Base-by-base conservation (phyloP, 805 yeast species). In the Myxozyma neglecta region DNA sequence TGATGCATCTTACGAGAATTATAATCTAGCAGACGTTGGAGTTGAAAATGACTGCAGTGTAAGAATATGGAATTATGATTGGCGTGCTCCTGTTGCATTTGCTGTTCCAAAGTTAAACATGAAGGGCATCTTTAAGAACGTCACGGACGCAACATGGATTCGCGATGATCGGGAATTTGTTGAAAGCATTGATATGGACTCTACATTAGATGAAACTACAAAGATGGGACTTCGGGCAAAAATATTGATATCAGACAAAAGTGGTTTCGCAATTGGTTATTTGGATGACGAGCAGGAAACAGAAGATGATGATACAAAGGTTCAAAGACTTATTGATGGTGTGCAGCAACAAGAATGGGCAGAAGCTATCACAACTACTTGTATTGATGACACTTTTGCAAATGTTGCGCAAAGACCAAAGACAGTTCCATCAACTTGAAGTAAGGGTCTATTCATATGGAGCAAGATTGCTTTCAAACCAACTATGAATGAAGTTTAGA, bases 321-420 rank as follows among this genome's bases (percentile, higher is more conserved):
- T 64, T 18, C 67, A 60, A 34, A 32, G 67, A 43, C 47, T 64
- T 20, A 64, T 64, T 37, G 67, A 64, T 42, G 66, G 66, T 11
- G 67, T 61, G 32, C 63, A 61, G 53, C 67, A 64, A 45, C 67
- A 61, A 55, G 67, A 64, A 48, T 64, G 67, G 67, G 67, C 54
- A 6, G 67, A 63, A 20, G 49, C 44, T 7, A 43, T 39, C 18
- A 39, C 57, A 8, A 29, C 57, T 32, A 34, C 59, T 6, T 53
- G 42, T n/a, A 43, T 57, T 13, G 67, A 63, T 20, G 66, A 63
- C 34, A 63, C 67, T 37, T 63, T 61, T 57, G 56, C 56, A 14
- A 43, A 39, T 39, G 40, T 50, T 36, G 52, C 42, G 14, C 55
- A 24, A 14, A 42, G 18, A 6, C 55, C 13, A 29, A 29, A 37